Conservation (phyloP, 2,329 filamentous ascomycete genomes). For the Beauveria sp. region DNA sequence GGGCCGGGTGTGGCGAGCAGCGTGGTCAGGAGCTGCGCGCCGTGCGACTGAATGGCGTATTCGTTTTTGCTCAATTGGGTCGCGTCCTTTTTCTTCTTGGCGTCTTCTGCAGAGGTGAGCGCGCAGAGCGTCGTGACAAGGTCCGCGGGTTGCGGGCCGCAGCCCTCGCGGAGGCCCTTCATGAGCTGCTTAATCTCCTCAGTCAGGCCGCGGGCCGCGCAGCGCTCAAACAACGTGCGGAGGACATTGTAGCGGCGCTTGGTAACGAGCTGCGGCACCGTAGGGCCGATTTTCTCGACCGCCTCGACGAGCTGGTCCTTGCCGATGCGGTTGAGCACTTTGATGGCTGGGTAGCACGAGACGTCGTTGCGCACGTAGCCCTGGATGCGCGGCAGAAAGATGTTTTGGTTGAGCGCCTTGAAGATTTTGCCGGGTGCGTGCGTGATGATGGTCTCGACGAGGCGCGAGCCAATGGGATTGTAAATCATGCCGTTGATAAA, state of each 20-base stretch:
- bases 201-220: constrained; percentile 56
- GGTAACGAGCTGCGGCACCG: constrained; percentile 64
- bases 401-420: constrained; percentile 74
- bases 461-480: constrained; percentile 79
- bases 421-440: constrained; percentile 81
- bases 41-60: constrained; percentile 54
- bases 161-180: constrained; percentile 39
- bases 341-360: constrained; percentile 78
- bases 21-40: constrained; percentile 70
- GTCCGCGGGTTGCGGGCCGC: constrained; percentile 38
- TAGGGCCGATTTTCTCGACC: constrained; percentile 62
- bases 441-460: constrained; percentile 79
- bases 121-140: constrained; percentile 44
- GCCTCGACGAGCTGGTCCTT: constrained; percentile 77
- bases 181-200: constrained; percentile 42
- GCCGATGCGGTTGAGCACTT: constrained; percentile 73
- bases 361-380: constrained; percentile 83
- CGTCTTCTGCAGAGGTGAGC: constrained; percentile 28
- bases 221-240: constrained; percentile 76
- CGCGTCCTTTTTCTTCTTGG: constrained; percentile 27
- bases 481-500: constrained; percentile 87
- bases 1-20: constrained; percentile 72
- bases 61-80: constrained; percentile 47
- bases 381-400: constrained; percentile 72
- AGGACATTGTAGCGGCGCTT: constrained; percentile 72